Evolutionary conservation across 805 yeast genomes (phyloP), one percentile per base, ranked within the genome.

Genomic region (Cyberlindnera galapagoensis): DNA sequence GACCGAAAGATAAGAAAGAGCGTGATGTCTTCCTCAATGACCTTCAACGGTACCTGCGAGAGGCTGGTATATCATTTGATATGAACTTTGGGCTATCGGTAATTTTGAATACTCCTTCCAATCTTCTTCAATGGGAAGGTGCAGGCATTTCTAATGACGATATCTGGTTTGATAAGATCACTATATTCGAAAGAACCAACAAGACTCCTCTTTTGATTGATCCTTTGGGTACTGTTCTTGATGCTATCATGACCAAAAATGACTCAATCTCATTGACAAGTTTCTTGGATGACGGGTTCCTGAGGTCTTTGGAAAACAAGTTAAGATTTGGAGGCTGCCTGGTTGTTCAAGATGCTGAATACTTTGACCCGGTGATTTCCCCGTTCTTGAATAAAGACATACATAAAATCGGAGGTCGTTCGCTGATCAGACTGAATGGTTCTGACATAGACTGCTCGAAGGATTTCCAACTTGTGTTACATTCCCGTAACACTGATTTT

Each of bases 321-420:
- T 51, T 88, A 18, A 63, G 92, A 42, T 88, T 88, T 63, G 97
- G 97, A 5, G 86, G 84, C 3, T 46, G 71, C 1, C 60, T 90
- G 7, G 49, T 88, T 10, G 66, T 90, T 12, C 74, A 74, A 43
- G 90, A 90, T 57, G 87, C 88, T 4, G 97, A 90, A 48, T 60
- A 68, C 42, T 77, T 71, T 48, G 90, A 90, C 51, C 94, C 96
- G 0, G 57, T 83, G 7, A 49, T 90, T 9, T 71, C 71, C 35
- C 65, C 80, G 0, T 55, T 90, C 2, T 54, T 90, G 29, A 65
- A 73, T 28, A 62, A 64, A 20, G 94, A 86, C 37, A 65, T 72
- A 23, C 66, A 67, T 18, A 61, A 65, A 18, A 64, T 76, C 18
- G 95, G 95, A 4, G 92, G 92, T 0, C 63, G 95, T 28, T 54